phyloP scores from a whole-genome alignment of 1,139 yeast species.

The Kluyveromyces marxianus region DNA sequence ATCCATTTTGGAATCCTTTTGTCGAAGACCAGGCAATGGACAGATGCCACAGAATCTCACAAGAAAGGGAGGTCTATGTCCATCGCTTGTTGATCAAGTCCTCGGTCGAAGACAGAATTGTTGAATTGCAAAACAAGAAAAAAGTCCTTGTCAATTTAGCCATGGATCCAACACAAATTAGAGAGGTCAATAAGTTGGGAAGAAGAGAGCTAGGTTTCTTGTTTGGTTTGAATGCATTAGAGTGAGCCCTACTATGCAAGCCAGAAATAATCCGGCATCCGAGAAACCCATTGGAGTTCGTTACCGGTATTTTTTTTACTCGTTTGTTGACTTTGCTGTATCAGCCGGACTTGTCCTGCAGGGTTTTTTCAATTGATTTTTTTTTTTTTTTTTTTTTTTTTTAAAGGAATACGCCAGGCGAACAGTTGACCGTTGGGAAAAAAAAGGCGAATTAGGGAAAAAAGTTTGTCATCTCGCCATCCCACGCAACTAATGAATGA shows the following conservation, averaged over 20 bases:
- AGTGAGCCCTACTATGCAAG: neutral
- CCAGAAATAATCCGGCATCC: neutral
- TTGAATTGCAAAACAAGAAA: constrained; percentile 67
- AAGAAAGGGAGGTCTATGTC: constrained; percentile 63
- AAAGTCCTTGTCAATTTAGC: constrained; percentile 73
- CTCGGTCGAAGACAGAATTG: constrained; percentile 82
- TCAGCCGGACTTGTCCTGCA: too few species aligned
- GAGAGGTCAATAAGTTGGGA: constrained; percentile 56
- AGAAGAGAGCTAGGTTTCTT: constrained; percentile 67
- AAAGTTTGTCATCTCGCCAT: too few species aligned
- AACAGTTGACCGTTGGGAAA: too few species aligned
- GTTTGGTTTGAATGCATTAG: constrained; percentile 54
- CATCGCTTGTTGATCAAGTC: constrained; percentile 58
- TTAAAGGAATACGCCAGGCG: too few species aligned
- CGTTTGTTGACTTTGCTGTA: too few species aligned
- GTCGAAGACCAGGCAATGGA: constrained; percentile 97
- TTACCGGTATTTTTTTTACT: neutral
- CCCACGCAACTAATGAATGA: too few species aligned
- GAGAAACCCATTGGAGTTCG: too few species aligned
- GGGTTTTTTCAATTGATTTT: too few species aligned
- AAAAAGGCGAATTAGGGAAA: too few species aligned
- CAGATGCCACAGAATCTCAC: constrained; percentile 91
- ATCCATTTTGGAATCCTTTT: constrained; percentile 95
- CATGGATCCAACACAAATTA: constrained; percentile 67
- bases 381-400: too few species aligned